Percentiles rank a stretch among this genome's conserved stretches.
Conservation (phyloP, 495 filamentous ascomycete genomes). For the Penicillium goetzii region DNA sequence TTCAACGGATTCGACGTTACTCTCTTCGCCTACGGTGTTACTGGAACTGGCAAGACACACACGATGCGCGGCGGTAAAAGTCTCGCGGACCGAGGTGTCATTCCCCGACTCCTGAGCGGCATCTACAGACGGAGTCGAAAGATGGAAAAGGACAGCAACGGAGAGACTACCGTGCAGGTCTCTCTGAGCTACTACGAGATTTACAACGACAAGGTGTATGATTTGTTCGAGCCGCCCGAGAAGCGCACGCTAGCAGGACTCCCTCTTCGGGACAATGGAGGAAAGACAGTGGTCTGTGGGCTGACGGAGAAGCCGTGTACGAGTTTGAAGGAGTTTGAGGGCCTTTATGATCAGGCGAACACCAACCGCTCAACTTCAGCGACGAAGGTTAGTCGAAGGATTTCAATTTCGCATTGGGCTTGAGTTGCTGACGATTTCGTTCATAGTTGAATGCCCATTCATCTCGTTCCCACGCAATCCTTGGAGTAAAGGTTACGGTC, state of each 20-base stretch:
- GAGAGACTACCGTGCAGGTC: conserved; percentile 73
- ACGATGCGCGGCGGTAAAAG: conserved; percentile 96
- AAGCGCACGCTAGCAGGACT: conserved; percentile 85
- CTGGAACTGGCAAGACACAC: conserved; percentile 95
- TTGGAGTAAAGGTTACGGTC: conserved; percentile 85
- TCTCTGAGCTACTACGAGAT: conserved; percentile 96
- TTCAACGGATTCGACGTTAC: conserved; percentile 94
- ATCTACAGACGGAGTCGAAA: conserved; percentile 87
- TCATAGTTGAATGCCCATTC: conserved; percentile 84
- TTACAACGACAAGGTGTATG: conserved; percentile 95
- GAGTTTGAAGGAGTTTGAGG: conserved; percentile 90
- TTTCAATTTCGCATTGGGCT: not conserved
- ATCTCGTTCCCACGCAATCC: conserved; percentile 89
- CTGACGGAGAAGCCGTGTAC: conserved; percentile 84
- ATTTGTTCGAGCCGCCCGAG: conserved; percentile 88
- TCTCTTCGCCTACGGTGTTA: conserved; percentile 94
- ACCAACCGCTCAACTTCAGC: conserved; percentile 88
- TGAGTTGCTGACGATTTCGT: conserved; percentile 21
- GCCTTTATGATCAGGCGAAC: conserved; percentile 91
- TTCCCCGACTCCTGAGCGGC: conserved; percentile 83
- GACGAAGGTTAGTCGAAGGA: conserved; percentile 65
- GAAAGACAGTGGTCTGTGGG: conserved; percentile 89
- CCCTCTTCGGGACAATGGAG: conserved; percentile 84
- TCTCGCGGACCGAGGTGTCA: conserved; percentile 86
- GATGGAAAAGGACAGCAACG: conserved; percentile 81